Conservation (phyloP, 345 rosid species). For the Jatropha curcas region DNA sequence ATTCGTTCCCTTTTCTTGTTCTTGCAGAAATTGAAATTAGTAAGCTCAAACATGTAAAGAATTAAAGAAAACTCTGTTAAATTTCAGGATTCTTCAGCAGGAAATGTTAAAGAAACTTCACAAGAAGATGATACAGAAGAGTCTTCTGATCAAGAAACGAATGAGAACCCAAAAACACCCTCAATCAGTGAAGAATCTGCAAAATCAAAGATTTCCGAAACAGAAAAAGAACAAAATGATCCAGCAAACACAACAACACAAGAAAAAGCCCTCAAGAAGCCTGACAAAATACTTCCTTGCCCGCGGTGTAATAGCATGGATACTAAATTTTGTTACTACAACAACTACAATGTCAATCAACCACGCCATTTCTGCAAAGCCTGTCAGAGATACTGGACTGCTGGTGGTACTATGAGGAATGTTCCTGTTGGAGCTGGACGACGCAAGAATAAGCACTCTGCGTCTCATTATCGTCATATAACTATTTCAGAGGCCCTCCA, state of each 20-base stretch:
- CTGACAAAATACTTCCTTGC: slow-evolving; percentile 35
- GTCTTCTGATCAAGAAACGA: slow-evolving; percentile 25
- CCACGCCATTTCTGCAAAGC: slow-evolving; percentile 39
- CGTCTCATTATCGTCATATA: slow-evolving; percentile 30
- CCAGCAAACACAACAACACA: slow-evolving; percentile 38
- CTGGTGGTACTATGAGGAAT: slow-evolving; percentile 37
- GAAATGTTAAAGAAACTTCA: slow-evolving; percentile 16
- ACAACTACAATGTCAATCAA: slow-evolving; percentile 33
- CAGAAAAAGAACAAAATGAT: slow-evolving; percentile 42
- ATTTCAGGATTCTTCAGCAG: slow-evolving; percentile 42
- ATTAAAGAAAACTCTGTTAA: slow-evolving; percentile 14
- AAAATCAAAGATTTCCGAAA: slow-evolving; percentile 38
- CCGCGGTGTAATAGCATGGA: slow-evolving; percentile 37
- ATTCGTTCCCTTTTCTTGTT: slow-evolving; percentile 4
- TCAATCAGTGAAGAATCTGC: slow-evolving; percentile 50
- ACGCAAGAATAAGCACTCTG: slow-evolving; percentile 33
- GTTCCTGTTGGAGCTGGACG: slow-evolving; percentile 36
- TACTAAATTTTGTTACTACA: slow-evolving; percentile 34
- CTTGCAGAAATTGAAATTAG: background rate
- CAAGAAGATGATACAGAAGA: slow-evolving; percentile 27
- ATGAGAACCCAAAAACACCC: slow-evolving; percentile 42
- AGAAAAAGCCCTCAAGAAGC: slow-evolving; percentile 46
- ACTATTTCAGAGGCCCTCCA: slow-evolving; percentile 58
- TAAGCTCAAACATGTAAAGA: background rate
- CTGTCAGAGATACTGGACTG: slow-evolving; percentile 38